Base-by-base conservation (phyloP, 768 basidiomycete genomes). In the Cystofilobasidium capitatum region DNA sequence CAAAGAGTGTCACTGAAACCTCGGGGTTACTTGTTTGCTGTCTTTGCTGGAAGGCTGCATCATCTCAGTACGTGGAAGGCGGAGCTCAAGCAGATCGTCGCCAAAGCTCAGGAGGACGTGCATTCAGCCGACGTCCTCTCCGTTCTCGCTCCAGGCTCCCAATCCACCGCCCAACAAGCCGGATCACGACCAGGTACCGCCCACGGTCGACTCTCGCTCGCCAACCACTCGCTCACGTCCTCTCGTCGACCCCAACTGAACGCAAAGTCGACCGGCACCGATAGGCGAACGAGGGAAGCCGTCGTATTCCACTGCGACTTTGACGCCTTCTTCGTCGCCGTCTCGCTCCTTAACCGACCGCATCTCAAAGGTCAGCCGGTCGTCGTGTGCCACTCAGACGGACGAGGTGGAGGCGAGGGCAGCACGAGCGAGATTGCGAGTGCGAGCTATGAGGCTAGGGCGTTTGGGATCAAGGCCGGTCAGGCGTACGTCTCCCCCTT, bases 361-460 rank as follows among this genome's bases (percentile, higher is more conserved):
- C 83, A 94, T 68, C 77, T 96, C 54, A 84, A 83, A 62, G 91
- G 92, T 1, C 90, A 88, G 75, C 90, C 96, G 0, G 86, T 88
- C 12, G 92, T 94, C 0, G 96, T 99, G 0, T 99, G 96, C 73
- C 96, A 99, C 77, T 91, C 92, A 16, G 54, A 37, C 44, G 55
- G 86, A 0, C 78, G 75, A 2, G 85, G 85, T 70, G 88, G 86
- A 3, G 87, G 87, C 9, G 78, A 76, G 29, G 83, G 85, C 13
- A 91, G 88, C 64, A 97, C 93, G 39, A 94, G 91, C 71, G 94
- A 97, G 76, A 88, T 99, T 69, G 92, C 96, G 0, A 91, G 89
- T 72, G 84, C 89, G 13, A 93, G 90, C 74, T 99, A 99, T 72
- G 93, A 97, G 74, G 93, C 96, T 0, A 81, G 96, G 57, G 80